Base-by-base conservation (phyloP, 129 eudicot genomes). In the Calendula officinalis region DNA sequence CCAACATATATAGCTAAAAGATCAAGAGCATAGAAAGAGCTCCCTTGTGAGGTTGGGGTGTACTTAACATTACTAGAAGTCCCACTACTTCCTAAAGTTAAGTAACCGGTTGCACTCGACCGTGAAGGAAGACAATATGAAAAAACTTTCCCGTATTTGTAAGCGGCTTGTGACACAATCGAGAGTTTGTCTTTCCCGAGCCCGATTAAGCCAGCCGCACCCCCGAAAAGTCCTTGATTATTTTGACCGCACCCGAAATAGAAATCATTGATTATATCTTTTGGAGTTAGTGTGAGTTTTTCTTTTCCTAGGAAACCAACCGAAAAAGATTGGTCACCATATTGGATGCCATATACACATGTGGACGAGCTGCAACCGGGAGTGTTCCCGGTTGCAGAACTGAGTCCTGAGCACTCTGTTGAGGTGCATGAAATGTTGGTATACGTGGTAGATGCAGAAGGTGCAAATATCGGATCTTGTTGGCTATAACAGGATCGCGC, bases 111-210 rank as follows among this genome's bases (percentile, higher is more conserved):
- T 4, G 74, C 53, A 75, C 85, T 78, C 0, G 87, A 38, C 3
- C 37, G 40, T 4, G 89, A 71, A 0, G 97, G 97, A 15, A 91
- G 79, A 56, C 97, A 91, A 12, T 91, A 91, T 0, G 95, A 91
- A 82, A 91, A 91, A 37, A 67, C 73, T n/a, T 66, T 57, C 3
- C 87, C 86, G 38, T 62, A 87, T 16, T 74, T 78, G 5, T 63
- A 12, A 15, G 86, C 69, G 14, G 87, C 57, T 54, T 91, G 97
- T 2, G 83, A 82, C 8, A 82, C 83, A 2, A 82, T 3, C 0
- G 97, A 91, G 4, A 87, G 64, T n/a, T 69, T n/a, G 49, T 80
- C 73, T 0, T 76, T 72, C 0, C 90, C 97, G 11, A 91, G 84
- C 6, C 97, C 97, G 2, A 87, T 8, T 6, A 90, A 22, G 3